Percentiles rank a stretch among this genome's conserved stretches.
phyloP scores from a whole-genome alignment of 2,329 filamentous ascomycete species.

The Phaeosphaeriaceae sp. region DNA sequence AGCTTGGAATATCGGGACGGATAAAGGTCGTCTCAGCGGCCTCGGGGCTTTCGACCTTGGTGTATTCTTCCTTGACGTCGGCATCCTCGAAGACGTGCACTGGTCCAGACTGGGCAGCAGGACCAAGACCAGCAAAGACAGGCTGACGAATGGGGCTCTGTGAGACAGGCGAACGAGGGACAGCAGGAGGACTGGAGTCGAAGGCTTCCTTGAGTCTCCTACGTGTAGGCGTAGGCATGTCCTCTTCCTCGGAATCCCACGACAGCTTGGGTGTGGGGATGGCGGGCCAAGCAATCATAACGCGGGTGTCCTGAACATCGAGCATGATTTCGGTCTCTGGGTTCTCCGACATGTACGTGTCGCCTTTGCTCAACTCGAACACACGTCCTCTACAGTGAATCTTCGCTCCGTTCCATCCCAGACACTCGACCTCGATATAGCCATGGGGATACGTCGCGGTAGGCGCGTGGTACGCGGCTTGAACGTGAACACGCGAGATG shows the following conservation, averaged over 20 bases:
- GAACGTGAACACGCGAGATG: conserved; percentile 92
- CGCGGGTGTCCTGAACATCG: conserved; percentile 90
- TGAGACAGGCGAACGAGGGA: conserved; percentile 79
- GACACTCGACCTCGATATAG: conserved; percentile 86
- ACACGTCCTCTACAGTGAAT: conserved; percentile 88
- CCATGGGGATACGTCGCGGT: conserved; percentile 72
- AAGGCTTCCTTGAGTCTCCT: conserved; percentile 51
- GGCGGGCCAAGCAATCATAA: conserved; percentile 87
- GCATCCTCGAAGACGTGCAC: conserved; percentile 50
- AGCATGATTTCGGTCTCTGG: conserved; percentile 90
- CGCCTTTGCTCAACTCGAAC: conserved; percentile 85
- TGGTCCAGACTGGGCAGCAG: conserved; percentile 24
- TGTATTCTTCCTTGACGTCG: conserved; percentile 37
- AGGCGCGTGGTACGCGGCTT: conserved; percentile 80
- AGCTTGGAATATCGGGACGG: conserved; percentile 32
- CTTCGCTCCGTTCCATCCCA: conserved; percentile 95
- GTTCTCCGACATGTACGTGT: conserved; percentile 88
- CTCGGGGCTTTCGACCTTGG: conserved; percentile 27
- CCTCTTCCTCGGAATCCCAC: conserved; percentile 67
- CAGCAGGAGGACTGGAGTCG: conserved; percentile 68
- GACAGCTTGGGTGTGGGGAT: conserved; percentile 60
- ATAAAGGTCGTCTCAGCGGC: conserved; percentile 41
- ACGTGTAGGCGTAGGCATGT: conserved; percentile 44
- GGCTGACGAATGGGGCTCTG: conserved; percentile 64
- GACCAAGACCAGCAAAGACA: conserved; percentile 48